Conservation (phyloP, 2,329 filamentous ascomycete genomes). For the Amesomyces nigricolor region DNA sequence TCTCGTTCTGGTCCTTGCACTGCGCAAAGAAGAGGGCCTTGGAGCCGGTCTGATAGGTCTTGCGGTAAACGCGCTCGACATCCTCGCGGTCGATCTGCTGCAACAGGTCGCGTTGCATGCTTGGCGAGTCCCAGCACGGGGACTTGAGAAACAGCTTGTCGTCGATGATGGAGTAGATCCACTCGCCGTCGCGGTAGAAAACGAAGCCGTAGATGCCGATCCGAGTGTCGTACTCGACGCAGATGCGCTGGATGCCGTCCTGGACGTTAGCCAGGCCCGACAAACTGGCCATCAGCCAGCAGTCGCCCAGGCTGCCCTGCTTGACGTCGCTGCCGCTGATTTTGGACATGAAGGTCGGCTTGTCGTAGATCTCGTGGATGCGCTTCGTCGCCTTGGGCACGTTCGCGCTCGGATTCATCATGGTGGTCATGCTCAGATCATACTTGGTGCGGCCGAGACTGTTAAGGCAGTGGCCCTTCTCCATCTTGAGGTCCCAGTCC, state of each 20-base stretch:
- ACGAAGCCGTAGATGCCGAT: conserved; percentile 88
- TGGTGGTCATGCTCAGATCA: conserved; percentile 42
- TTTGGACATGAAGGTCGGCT: conserved; percentile 61
- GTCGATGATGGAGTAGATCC: conserved; percentile 87
- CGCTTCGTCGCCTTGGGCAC: conserved; percentile 72
- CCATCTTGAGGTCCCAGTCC: conserved; percentile 65
- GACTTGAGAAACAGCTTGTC: conserved; percentile 84
- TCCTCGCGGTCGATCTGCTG: conserved; percentile 70
- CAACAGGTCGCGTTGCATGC: conserved; percentile 67
- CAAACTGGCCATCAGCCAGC: conserved; percentile 75
- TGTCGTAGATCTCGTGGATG: conserved; percentile 68
- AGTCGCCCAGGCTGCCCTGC: conserved; percentile 73
- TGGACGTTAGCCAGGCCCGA: conserved; percentile 71
- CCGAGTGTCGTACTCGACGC: conserved; percentile 66
- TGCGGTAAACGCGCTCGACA: conserved; percentile 57
- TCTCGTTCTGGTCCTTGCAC: conserved; percentile 69
- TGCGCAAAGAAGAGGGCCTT: conserved; percentile 71
- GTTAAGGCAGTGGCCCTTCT: conserved; percentile 51
- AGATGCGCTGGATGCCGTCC: conserved; percentile 64
- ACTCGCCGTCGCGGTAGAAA: conserved; percentile 82
- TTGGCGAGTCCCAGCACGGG: conserved; percentile 74
- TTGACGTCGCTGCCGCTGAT: conserved; percentile 69
- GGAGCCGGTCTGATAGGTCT: conserved; percentile 67
- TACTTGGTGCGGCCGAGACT: conserved; percentile 48
- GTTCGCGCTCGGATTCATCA: conserved; percentile 42